Percentiles rank a stretch among this genome's conserved stretches.
phyloP scores from a whole-genome alignment of 208 protist genomes.

The Zelonia costaricensis region DNA sequence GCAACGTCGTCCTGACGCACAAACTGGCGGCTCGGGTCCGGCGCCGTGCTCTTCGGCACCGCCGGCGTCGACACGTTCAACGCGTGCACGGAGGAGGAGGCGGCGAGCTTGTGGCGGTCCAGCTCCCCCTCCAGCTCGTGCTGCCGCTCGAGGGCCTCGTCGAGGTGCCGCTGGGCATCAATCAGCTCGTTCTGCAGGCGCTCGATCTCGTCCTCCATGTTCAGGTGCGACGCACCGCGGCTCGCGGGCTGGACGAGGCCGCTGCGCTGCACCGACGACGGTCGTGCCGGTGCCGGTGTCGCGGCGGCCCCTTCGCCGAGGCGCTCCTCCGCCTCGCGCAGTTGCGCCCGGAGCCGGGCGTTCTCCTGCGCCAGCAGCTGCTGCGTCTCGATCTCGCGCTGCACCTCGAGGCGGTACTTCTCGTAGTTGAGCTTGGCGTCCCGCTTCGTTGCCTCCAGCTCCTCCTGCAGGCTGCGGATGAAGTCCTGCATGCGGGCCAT shows the following conservation, averaged over 20 bases:
- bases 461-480: constrained; percentile 31
- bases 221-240: background rate
- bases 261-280: background rate
- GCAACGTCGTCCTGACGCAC: constrained; percentile 12
- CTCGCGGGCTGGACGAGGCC: background rate
- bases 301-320: too few relatives aligned
- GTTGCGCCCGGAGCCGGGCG: constrained; percentile 17
- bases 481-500: constrained; percentile 15
- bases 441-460: constrained; percentile 19
- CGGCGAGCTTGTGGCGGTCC: background rate
- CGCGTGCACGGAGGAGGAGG: background rate
- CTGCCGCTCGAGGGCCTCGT: constrained; percentile 7
- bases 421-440: constrained; percentile 31
- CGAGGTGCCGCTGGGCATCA: constrained; percentile 5
- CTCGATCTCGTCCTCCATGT: background rate
- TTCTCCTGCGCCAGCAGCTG: constrained; percentile 31
- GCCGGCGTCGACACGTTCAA: background rate
- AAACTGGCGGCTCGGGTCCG: constrained; percentile 7
- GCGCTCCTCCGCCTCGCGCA: constrained; percentile 11
- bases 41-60: background rate
- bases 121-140: constrained; percentile 6
- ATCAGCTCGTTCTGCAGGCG: constrained; percentile 5
- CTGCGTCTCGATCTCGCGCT: constrained; percentile 25
- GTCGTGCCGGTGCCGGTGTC: too few relatives aligned
- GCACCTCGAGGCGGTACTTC: constrained; percentile 29